These are phyloP conservation scores for Phytophthora constricta DNA, from an alignment of 352 stramenopile species.

Conservation along the genomic window DNA sequence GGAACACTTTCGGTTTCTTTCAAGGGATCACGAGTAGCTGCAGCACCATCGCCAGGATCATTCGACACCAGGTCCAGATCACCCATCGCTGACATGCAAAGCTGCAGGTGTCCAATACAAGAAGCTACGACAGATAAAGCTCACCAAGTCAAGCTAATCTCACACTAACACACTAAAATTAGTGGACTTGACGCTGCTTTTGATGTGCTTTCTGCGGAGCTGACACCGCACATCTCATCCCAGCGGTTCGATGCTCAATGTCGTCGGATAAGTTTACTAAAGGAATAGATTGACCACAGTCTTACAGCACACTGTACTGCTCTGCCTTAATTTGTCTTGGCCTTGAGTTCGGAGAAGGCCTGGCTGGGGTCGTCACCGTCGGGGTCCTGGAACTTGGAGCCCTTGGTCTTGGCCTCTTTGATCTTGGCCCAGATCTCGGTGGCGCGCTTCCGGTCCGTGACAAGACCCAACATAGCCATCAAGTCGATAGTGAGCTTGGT, in stretches of 20 bases:
- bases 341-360: constrained; percentile 67
- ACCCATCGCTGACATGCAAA: too few species aligned
- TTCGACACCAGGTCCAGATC: too few species aligned
- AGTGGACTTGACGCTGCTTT: too few species aligned
- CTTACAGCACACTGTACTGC: too few species aligned
- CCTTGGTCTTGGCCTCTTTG: constrained; percentile 44
- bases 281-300: not conserved
- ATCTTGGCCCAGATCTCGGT: constrained; percentile 94
- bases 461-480: constrained; percentile 89
- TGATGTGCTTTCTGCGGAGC: too few species aligned
- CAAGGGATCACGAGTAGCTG: not conserved
- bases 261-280: not conserved
- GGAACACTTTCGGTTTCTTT: not conserved
- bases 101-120: too few species aligned
- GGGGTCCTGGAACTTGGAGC: constrained; percentile 40
- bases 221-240: too few species aligned
- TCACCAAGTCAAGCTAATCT: too few species aligned
- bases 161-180: too few species aligned
- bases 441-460: constrained; percentile 94
- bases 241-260: not conserved
- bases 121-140: too few species aligned
- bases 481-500: constrained; percentile 97
- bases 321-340: constrained; percentile 54
- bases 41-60: not conserved
- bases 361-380: constrained; percentile 52